Evolutionary conservation across 1,139 yeast genomes (phyloP), one percentile per base, ranked within the genome.

Genomic region (Pneumocystis jirovecii): DNA sequence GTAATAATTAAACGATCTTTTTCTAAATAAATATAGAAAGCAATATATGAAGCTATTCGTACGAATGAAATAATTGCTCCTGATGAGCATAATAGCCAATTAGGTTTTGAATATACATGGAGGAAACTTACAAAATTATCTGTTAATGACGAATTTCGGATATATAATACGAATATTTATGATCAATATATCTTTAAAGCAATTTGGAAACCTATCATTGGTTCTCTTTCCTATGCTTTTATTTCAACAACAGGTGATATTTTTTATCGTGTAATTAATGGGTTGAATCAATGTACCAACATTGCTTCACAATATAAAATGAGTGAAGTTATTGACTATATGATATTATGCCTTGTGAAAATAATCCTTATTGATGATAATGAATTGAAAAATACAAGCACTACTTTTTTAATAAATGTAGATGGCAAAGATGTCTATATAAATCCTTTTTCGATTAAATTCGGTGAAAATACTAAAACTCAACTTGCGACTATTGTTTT

Each of bases 81-180:
- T 0, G 98, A 93, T 71, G 99, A 95, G 73, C 97, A 91, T 72
- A 90, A 89, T 59, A 80, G 79, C 21, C 86, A 85, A 42, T 90
- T 87, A 72, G 87, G 96, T 85, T 93, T 91, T 76, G 97, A 91
- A 73, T 93, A 88, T 72, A 85, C 87, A 21, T 95, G 99, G 99
- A 87, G 87, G 71, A 87, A 88, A 69, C 77, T 89, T 69, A 83
- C 91, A 65, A 65, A 68, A 10, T 66, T 72, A 63, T 60, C 60
- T 60, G 65, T 35, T 68, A 70, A 69, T 44, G 68, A 69, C 57
- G 72, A 68, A 35, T 50, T 50, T 50, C 57, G 34, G 12, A 25
- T 50, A 50, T 50, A 12, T 50, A 71, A 71, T 1, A 72, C 79
- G 31, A 72, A 72, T 12, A 78, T 78, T 57, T 88, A 86, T 72